Evolutionary conservation across 1,139 yeast species (phyloP), one percentile per base, ranked within the genome.

Genomic region (Scheffersomyces parashehatae): DNA sequence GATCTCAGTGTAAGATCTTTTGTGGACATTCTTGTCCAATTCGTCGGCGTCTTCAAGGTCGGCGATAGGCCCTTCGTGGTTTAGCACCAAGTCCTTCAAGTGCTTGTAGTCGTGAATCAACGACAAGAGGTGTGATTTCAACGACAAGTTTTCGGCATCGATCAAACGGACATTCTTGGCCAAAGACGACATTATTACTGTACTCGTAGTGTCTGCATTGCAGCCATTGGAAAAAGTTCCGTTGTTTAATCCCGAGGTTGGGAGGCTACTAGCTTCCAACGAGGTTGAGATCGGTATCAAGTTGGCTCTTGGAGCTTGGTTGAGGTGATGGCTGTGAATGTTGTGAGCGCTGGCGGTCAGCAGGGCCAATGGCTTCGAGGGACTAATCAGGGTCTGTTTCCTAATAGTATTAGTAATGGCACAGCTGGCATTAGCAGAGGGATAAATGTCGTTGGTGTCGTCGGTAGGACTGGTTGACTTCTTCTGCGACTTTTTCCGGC

Each of bases 71-170:
- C 35, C 35, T 14, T 31, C 35, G 20, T 55, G 54, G 41, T 61
- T 55, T 40, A 64, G 57, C 28, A 73, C 75, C 49, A 62, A 55
- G 38, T 59, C 60, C 46, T 67, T 65, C 49, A 74, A 60, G 39
- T 65, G 59, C 50, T 72, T 72, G 54, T 73, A 74, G 46, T 73
- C 78, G 43, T 73, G 69, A 31, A 74, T 73, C 44, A 73, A 60
- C 36, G 65, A 58, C 36, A 74, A 60, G 35, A 74, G 57, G 43
- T 67, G 64, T 8, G 64, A 51, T 46, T 74, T 74, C 43, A 74
- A 64, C 26, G 61, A 62, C 39, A 55, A 49, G 50, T 74, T 74
- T 53, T 74, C 79, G 16, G 55, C 47, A 34, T 67, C 70, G 13
- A 73, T 59, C 15, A 54, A 43, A 15, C 59, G 52, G 40, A 73